Evolutionary conservation across 371 early-diverging fungal genomes (phyloP), one percentile per base, ranked within the genome.

Genomic region (Fennellomyces sp.): DNA sequence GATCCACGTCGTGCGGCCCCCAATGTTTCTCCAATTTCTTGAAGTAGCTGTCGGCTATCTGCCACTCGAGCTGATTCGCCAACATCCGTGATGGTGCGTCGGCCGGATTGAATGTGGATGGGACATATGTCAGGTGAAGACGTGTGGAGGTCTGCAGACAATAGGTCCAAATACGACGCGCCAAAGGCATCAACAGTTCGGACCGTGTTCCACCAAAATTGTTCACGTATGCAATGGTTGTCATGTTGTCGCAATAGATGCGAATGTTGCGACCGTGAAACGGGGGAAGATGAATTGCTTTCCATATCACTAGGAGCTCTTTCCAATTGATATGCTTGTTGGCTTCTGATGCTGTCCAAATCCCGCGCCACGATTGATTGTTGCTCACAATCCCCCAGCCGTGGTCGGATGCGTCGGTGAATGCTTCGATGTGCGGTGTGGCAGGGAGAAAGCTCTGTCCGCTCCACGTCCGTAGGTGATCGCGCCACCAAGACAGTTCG

Each of bases 401-500:
- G 2, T 27, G n/a, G 33, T 62, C 59, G 2, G 69, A 75, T 0
- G 70, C 68, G 51, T 68, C 65, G 7, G 75, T 70, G 60, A 56
- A 71, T 2, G 66, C 38, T 29, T 70, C 65, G 25, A 33, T 7
- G 10, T 55, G 19, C 5, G 62, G 56, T 0, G 35, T 35, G 10
- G 56, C n/a, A 13, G 51, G 58, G 1, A 75, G 33, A 48, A 70
- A 66, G 2, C 56, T 41, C 10, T 26, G 60, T 0, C 68, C 68
- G 35, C 66, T 66, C 69, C 69, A 70, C 15, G 36, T 25, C 11
- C 39, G 26, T 0, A 64, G 38, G 31, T 65, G 60, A 0, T 54
- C 15, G 2, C 13, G 15, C 69, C 65, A 73, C 75, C 75, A 74
- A n/a, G n/a, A n/a, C n/a, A n/a, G n/a, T n/a, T n/a, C n/a, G n/a